Evolutionary conservation across 2,329 filamentous ascomycete genomes (phyloP).

Genomic region (Aspergillus brasiliensis): DNA sequence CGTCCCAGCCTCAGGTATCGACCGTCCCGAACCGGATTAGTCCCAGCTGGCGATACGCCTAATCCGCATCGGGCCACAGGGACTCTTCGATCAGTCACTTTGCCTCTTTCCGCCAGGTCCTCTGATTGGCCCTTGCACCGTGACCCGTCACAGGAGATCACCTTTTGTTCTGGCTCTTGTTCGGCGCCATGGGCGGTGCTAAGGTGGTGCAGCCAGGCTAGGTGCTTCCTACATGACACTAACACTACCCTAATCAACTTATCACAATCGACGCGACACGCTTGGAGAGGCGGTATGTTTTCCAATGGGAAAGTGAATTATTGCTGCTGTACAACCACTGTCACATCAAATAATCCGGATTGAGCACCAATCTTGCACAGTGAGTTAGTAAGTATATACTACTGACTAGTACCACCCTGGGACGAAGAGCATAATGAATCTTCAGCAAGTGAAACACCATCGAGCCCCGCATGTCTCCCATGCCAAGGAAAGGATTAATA

Average conservation of each 20-base stretch:
- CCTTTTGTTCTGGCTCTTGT: slow-evolving; percentile 1
- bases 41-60: background rate
- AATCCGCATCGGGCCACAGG: background rate
- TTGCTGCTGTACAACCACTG: slow-evolving; percentile 5
- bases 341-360: background rate
- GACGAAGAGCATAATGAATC: background rate
- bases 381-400: too few relatives aligned
- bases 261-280: background rate
- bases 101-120: background rate
- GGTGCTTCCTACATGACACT: slow-evolving; percentile 1
- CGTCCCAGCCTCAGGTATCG: background rate
- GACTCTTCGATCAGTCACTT: background rate
- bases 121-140: slow-evolving; percentile 2
- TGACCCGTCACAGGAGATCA: slow-evolving; percentile 11
- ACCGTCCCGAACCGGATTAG: background rate
- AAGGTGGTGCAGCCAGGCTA: background rate
- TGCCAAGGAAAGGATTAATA: background rate
- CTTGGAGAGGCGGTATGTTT: background rate
- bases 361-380: background rate
- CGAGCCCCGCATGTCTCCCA: background rate
- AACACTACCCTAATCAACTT: slow-evolving; percentile 4
- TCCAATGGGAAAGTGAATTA: background rate
- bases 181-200: background rate
- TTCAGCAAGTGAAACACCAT: background rate
- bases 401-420: background rate